Evolutionary conservation across 352 stramenopile species (phyloP), one percentile per base, ranked within the genome.

Genomic region (Pseudoperonospora humuli): DNA sequence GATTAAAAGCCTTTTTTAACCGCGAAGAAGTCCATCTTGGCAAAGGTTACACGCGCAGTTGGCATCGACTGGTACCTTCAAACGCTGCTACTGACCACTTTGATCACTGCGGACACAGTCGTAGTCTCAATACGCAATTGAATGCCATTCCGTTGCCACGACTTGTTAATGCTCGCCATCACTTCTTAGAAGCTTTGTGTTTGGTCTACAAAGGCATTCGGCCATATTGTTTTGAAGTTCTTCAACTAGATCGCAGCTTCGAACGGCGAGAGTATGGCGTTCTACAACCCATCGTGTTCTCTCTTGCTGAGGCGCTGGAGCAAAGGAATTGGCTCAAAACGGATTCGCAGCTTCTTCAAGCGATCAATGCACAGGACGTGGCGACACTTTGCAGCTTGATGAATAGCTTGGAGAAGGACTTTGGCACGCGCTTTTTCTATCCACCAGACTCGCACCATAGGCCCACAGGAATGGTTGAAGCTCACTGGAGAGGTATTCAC

Each of bases 151-250:
- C 39, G 7, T 28, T 60, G 11, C 55, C 55, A 19, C 43, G 43
- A 24, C 23, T 45, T 18, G 19, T 47, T 25, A 57, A 59, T 33
- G 54, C 42, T 32, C 54, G 49, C 24, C 24, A 40, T 11, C 41
- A 61, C 19, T 45, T 65, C 24, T 50, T 61, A 21, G 35, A 61
- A 40, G 50, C 56, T 37, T 54, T 61, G 45, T 66, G 51, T 43
- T 39, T 61, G 25, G 33, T 58, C 37, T 39, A 54, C 41, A 35
- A 45, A 47, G 57, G 57, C 8, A 58, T 58, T 6, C 20, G 53
- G 19, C 51, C 45, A 3, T 45, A 66, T 29, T 66, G 51, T 47
- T 61, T 57, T 17, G 28, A 50, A 7, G 44, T 60, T 15, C 55
- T 64, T 43, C 55, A 64, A 23, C 17, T 60, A 32, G 55, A 60